Evolutionary conservation across 2,329 filamentous ascomycete genomes (phyloP).

Genomic region (Colletotrichum sp.): DNA sequence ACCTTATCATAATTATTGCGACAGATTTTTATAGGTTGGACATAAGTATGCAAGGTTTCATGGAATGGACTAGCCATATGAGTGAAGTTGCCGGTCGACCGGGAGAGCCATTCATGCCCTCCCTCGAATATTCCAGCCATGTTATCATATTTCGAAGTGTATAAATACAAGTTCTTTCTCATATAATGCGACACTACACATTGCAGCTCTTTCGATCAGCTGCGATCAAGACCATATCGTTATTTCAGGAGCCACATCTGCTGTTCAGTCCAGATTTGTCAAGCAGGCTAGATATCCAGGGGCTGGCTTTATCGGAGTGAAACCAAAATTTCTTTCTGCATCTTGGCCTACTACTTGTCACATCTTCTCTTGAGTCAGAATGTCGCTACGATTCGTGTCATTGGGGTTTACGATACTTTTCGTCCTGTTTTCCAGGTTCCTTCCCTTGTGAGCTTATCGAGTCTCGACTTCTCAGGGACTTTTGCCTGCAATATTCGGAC

Average conservation of each 20-base stretch:
- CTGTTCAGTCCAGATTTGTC: neutral
- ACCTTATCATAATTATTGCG: fast-evolving
- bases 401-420: fast-evolving
- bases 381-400: neutral
- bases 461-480: neutral
- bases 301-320: neutral
- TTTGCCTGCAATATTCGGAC: neutral
- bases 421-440: fast-evolving
- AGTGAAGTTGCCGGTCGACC: neutral
- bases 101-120: neutral
- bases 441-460: neutral
- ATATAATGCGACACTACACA: too few relatives aligned
- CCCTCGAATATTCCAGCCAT: neutral
- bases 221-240: fast-evolving
- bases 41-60: neutral
- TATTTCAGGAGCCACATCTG: neutral
- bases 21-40: neutral
- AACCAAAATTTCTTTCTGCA: neutral
- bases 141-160: too few relatives aligned
- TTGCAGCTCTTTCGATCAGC: neutral
- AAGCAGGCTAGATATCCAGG: neutral
- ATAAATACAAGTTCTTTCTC: too few relatives aligned
- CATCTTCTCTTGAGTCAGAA: neutral
- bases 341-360: neutral
- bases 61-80: neutral